These are phyloP conservation scores for Bruguiera parviflora DNA, from an alignment of 345 rosid species.

Conservation along the genomic window DNA sequence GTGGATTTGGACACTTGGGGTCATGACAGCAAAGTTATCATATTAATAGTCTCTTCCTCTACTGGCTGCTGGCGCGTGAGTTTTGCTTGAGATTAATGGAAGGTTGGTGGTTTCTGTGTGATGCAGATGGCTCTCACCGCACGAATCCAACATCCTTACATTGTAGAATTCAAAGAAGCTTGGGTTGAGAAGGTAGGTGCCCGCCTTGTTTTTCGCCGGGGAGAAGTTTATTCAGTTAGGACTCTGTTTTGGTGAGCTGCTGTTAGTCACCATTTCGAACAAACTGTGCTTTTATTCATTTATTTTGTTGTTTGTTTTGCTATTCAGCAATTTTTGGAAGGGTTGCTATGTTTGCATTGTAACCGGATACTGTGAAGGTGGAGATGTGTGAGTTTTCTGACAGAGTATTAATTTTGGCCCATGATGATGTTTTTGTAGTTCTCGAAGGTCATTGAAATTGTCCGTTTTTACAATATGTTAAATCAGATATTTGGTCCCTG, in stretches of 20 bases:
- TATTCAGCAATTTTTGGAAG: conserved; percentile 28
- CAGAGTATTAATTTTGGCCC: not conserved
- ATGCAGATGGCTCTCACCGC: conserved; percentile 87
- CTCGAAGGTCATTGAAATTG: too few relatives aligned
- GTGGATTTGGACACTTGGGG: too few relatives aligned
- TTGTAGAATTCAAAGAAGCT: conserved; percentile 97
- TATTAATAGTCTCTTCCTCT: not conserved
- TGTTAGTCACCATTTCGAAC: not conserved
- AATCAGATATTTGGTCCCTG: conserved; percentile 97
- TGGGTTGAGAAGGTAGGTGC: conserved; percentile 87
- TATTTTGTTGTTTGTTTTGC: not conserved
- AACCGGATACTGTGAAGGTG: conserved; percentile 97
- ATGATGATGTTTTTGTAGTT: conserved; percentile 5
- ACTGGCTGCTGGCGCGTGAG: not conserved
- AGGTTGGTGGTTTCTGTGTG: not conserved
- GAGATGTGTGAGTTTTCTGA: conserved; percentile 78
- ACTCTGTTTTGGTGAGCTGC: not conserved
- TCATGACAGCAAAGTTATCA: too few relatives aligned
- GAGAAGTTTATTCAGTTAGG: too few relatives aligned
- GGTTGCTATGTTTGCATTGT: conserved; percentile 98
- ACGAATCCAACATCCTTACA: conserved; percentile 80
- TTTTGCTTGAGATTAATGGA: not conserved
- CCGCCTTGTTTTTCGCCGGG: not conserved
- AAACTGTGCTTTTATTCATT: not conserved
- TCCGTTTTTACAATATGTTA: conserved; percentile 27